Conservation (phyloP, 179 eudicot species). For the Gypsophila paniculata region DNA sequence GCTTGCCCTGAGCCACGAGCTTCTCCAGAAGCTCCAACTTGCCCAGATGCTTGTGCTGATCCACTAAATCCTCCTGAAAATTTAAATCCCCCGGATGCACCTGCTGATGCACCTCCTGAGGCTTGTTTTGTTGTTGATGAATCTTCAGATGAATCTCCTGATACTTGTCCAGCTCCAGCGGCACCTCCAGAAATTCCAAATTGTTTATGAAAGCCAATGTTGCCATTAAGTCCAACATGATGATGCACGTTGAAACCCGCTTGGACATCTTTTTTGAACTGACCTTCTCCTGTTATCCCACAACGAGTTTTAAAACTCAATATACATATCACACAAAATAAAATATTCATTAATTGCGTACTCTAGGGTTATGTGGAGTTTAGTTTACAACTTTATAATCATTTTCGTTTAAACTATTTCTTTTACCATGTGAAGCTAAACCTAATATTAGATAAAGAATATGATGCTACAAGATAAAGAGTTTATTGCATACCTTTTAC, state of each 20-base stretch:
- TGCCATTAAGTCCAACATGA: not conserved
- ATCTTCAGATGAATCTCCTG: not conserved
- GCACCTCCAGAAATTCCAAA: not conserved
- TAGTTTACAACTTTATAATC: no score
- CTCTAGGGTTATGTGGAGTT: no score
- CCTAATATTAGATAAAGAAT: no score
- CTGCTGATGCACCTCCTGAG: not conserved
- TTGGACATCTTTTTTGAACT: not conserved
- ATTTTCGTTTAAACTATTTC: no score
- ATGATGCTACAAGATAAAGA: no score
- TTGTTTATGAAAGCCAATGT: not conserved
- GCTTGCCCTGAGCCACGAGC: not conserved
- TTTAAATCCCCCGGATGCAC: not conserved
- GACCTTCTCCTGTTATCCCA: not conserved
- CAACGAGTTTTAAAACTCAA: no score
- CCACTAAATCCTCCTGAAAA: constrained; percentile 2
- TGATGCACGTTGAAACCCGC: not conserved
- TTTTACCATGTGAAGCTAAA: no score
- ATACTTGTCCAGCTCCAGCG: not conserved
- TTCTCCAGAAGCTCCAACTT: not conserved
- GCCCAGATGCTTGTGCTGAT: not conserved
- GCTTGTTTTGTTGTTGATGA: not conserved
- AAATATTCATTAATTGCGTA: no score
- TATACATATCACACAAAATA: no score
- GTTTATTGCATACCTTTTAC: not conserved